A percentile compares a stretch with the other conserved stretches of the same genome.
These are phyloP conservation scores for Xylariales sp. DNA, from an alignment of 2,329 filamentous ascomycete genomes.

Conservation along the genomic window DNA sequence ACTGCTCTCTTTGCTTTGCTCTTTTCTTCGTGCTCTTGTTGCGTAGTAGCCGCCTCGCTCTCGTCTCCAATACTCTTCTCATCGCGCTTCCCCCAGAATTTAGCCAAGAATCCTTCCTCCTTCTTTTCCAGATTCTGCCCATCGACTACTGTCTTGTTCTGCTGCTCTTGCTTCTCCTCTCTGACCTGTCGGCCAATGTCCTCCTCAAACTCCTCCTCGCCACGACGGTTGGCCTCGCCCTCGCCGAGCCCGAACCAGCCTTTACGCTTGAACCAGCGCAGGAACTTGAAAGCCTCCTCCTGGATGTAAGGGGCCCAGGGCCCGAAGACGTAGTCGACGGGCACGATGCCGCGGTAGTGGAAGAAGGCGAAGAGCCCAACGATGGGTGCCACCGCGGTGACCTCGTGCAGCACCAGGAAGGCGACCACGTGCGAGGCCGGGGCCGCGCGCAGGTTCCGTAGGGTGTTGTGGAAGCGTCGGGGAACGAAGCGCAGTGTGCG, in stretches of 20 bases:
- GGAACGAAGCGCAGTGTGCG: slow-evolving; percentile 48
- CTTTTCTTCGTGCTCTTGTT: slow-evolving; percentile 5
- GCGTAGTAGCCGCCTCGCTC: slow-evolving; percentile 14
- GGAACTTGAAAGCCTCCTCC: slow-evolving; percentile 68
- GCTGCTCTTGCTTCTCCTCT: too few relatives aligned
- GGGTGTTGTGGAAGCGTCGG: slow-evolving; percentile 63
- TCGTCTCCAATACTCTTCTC: slow-evolving; percentile 21
- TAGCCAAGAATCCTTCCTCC: slow-evolving; percentile 14
- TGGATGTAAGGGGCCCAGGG: slow-evolving; percentile 48
- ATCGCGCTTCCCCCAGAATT: slow-evolving; percentile 26
- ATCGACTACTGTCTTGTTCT: too few relatives aligned
- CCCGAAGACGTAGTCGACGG: slow-evolving; percentile 46
- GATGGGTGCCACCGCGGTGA: slow-evolving; percentile 81
- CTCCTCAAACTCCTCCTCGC: slow-evolving; percentile 13
- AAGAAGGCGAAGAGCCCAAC: slow-evolving; percentile 71
- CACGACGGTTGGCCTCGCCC: slow-evolving; percentile 16
- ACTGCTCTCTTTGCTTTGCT: slow-evolving; percentile 14
- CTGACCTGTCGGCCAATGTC: slow-evolving; percentile 23
- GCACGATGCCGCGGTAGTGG: slow-evolving; percentile 74
- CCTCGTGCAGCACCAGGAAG: slow-evolving; percentile 86
- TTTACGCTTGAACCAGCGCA: slow-evolving; percentile 71
- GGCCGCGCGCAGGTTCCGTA: slow-evolving; percentile 65
- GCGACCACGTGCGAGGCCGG: slow-evolving; percentile 79
- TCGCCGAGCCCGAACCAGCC: slow-evolving; percentile 69
- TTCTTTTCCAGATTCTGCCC: slow-evolving; percentile 13